Conservation (phyloP, 345 rosid species). For the Firmiana major region DNA sequence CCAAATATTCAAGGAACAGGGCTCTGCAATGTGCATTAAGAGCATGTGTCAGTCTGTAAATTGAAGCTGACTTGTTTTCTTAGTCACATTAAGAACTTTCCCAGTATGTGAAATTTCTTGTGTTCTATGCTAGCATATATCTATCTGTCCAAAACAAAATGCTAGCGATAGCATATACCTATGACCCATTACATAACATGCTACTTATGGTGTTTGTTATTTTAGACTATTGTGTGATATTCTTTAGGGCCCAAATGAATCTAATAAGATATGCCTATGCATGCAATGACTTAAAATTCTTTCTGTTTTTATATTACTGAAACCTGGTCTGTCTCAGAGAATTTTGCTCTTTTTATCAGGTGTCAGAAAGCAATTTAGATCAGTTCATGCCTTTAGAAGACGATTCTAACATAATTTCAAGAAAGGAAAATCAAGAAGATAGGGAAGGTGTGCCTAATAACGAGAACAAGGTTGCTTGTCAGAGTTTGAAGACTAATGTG, state of each 20-base stretch:
- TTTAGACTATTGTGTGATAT: neutral
- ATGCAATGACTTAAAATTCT: conserved; percentile 14
- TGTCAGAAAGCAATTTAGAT: conserved; percentile 30
- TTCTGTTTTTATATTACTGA: conserved; percentile 16
- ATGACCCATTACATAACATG: neutral
- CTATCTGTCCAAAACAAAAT: neutral
- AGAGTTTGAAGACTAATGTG: conserved; percentile 28
- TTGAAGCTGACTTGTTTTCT: neutral
- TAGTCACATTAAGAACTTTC: neutral
- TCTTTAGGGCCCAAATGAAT: neutral
- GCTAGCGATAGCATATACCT: neutral
- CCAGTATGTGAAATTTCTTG: neutral
- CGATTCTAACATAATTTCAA: conserved; percentile 9
- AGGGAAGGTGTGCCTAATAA: conserved; percentile 18
- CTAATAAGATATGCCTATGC: neutral
- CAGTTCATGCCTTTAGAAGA: conserved; percentile 27
- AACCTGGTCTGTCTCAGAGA: conserved; percentile 17
- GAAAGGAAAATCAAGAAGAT: conserved; percentile 25
- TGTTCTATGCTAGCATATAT: neutral
- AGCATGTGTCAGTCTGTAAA: neutral
- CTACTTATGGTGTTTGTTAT: neutral
- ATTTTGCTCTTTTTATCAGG: conserved; percentile 19
- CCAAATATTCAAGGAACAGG: neutral
- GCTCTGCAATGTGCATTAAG: neutral
- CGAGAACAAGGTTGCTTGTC: conserved; percentile 18